phyloP scores from a whole-genome alignment of 495 filamentous ascomycete genomes.

The Hypoxylon lenormandii region DNA sequence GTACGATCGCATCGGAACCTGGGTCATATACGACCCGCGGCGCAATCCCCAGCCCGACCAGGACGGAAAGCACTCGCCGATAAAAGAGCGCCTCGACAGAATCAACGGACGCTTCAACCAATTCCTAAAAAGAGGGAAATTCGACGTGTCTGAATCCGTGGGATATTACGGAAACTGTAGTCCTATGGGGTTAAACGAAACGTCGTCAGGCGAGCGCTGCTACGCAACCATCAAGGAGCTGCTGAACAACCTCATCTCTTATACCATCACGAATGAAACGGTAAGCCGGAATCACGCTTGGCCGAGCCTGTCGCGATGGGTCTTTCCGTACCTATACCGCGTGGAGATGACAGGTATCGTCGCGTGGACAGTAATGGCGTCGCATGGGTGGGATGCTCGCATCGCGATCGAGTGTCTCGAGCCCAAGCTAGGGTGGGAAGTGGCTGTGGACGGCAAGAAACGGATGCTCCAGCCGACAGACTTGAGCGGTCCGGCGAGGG shows the following conservation, averaged over 20 bases:
- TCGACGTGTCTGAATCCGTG: not conserved
- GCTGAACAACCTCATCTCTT: not conserved
- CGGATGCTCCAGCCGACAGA: conserved; percentile 21
- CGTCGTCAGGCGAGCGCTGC: conserved; percentile 46
- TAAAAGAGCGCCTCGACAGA: conserved; percentile 8
- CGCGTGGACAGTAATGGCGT: conserved; percentile 48
- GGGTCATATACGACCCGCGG: conserved; percentile 45
- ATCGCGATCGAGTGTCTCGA: conserved; percentile 41
- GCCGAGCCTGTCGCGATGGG: conserved; percentile 32
- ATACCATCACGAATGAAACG: not conserved
- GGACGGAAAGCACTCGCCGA: not conserved
- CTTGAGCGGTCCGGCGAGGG: conserved; percentile 18
- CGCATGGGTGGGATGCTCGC: conserved; percentile 45
- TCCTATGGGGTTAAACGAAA: conserved; percentile 39
- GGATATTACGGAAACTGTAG: not conserved
- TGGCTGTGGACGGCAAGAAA: conserved; percentile 37
- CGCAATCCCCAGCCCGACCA: conserved; percentile 26
- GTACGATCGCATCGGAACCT: conserved; percentile 10
- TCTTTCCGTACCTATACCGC: conserved; percentile 41
- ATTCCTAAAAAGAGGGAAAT: conserved; percentile 11
- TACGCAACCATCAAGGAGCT: conserved; percentile 39
- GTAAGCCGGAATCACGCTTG: not conserved
- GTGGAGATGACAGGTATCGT: conserved; percentile 50
- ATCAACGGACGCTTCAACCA: conserved; percentile 6
- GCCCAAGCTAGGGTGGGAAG: conserved; percentile 16